A percentile compares a stretch with the other conserved stretches of the same genome.
These are phyloP conservation scores for Raffaelea arxii DNA, from an alignment of 2,329 filamentous ascomycete species.

Conservation along the genomic window DNA sequence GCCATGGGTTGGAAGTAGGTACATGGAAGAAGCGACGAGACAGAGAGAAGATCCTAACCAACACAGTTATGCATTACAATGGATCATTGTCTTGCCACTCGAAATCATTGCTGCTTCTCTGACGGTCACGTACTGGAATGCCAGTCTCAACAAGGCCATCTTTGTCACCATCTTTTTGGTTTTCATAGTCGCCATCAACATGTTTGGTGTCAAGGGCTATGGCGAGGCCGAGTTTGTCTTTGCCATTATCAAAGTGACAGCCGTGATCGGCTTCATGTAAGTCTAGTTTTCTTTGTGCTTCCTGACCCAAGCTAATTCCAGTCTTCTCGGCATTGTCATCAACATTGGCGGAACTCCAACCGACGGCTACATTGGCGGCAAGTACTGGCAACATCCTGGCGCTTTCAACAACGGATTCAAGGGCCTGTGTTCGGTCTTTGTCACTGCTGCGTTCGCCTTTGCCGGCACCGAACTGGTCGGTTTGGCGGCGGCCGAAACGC, in stretches of 20 bases:
- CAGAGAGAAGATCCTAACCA: not conserved
- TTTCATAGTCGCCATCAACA: constrained; percentile 69
- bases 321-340: constrained; percentile 75
- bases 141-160: constrained; percentile 53
- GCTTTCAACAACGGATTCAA: constrained; percentile 79
- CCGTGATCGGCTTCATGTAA: constrained; percentile 81
- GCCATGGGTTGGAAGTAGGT: constrained; percentile 88
- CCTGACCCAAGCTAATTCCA: constrained; percentile 20
- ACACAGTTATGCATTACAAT: constrained; percentile 72
- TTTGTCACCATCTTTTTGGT: constrained; percentile 78
- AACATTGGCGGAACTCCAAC: constrained; percentile 70
- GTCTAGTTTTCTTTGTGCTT: constrained; percentile 19
- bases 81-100: constrained; percentile 73
- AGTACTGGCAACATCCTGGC: constrained; percentile 70
- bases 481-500: constrained; percentile 67
- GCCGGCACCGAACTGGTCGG: constrained; percentile 68
- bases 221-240: constrained; percentile 87
- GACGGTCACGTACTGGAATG: constrained; percentile 73
- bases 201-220: constrained; percentile 82
- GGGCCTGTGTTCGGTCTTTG: constrained; percentile 69
- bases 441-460: constrained; percentile 68
- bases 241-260: constrained; percentile 74
- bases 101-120: constrained; percentile 83
- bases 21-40: not conserved
- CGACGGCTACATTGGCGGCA: constrained; percentile 69